Base-by-base conservation (phyloP, 108 stramenopile genomes). In the Nitzschia sp. region DNA sequence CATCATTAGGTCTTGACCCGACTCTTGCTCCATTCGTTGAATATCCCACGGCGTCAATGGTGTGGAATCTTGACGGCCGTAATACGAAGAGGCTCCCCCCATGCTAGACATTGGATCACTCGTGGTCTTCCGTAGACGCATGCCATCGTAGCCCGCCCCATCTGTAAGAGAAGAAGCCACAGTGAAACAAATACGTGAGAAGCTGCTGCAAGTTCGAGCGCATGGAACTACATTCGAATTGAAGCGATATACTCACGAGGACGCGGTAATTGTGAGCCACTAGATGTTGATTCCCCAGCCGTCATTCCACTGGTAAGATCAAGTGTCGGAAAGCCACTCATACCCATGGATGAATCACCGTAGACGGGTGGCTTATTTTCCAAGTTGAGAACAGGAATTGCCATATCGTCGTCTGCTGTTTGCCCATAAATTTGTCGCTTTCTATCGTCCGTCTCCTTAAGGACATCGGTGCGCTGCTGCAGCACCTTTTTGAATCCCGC, bases 221-320 rank as follows among this genome's bases (percentile, higher is more conserved):
- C n/a, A n/a, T n/a, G n/a, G n/a, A n/a, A n/a, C n/a, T n/a, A n/a
- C n/a, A n/a, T n/a, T n/a, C 0, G 33, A 58, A 65, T n/a, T 25
- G 9, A 27, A 28, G 45, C 54, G 17, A 52, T 58, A 26, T 45
- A 81, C 75, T 84, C 66, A 73, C 83, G 87, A 47, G 88, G 85
- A 45, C 88, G 79, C 47, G 79, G 88, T 48, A 84, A 73, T 75
- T 77, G 76, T 9, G 69, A 77, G 22, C 64, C 58, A 48, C 69
- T 71, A 1, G 59, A 59, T 2, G 71, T 81, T 3, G 75, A 48
- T 72, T 82, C 81, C 29, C 85, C 85, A 36, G 80, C 70, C 4
- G 82, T 63, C 85, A 94, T 88, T 8, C 86, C 84, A 75, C 92
- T 91, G n/a, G 89, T 91, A 69, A 94, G 68, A 58, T 94, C 92